Evolutionary conservation across 2,329 filamentous ascomycete species (phyloP), one percentile per base, ranked within the genome.

Genomic region (Pseudogymnoascus sp.): DNA sequence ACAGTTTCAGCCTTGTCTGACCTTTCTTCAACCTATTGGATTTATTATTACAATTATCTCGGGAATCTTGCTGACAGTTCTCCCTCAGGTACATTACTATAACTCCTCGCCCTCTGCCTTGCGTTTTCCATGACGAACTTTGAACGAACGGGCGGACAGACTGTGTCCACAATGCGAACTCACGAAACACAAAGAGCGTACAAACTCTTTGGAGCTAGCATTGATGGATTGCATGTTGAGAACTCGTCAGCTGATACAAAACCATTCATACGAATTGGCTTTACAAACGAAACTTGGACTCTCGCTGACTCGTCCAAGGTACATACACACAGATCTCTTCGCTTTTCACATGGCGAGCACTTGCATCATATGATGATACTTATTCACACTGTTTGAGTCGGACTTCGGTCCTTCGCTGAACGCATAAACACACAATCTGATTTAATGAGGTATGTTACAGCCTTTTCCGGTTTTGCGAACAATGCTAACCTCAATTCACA

Each of bases 101-200:
- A 61, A 37, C 31, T 42, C 35, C 13, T 62, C 29, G 60, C 37
- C 35, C 40, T 50, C 33, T 53, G 31, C n/a, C 35, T 44, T 67
- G 66, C 68, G 60, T 42, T 50, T 62, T 26, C 65, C 64, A 76
- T 76, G 75, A 77, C 70, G 75, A 77, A 77, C 71, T 73, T 76
- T 77, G 75, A 77, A 76, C 75, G 75, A 76, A 76, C 75, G 75
- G 75, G 75, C 75, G 75, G 75, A 76, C 75, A 77, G 73, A 76
- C 73, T 74, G 68, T 68, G 70, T 70, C 73, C 70, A 71, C 71
- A 42, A 6, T 38, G 59, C 19, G 59, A 61, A 68, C 67, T 70
- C 70, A 69, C 69, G 65, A 73, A 75, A 74, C 73, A 68, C 72
- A 73, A 71, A 70, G 59, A 61, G 71, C 73, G 74, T 76, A 76